Evolutionary conservation across 768 basidiomycete genomes (phyloP).

Genomic region (Coprinopsis cinerea): DNA sequence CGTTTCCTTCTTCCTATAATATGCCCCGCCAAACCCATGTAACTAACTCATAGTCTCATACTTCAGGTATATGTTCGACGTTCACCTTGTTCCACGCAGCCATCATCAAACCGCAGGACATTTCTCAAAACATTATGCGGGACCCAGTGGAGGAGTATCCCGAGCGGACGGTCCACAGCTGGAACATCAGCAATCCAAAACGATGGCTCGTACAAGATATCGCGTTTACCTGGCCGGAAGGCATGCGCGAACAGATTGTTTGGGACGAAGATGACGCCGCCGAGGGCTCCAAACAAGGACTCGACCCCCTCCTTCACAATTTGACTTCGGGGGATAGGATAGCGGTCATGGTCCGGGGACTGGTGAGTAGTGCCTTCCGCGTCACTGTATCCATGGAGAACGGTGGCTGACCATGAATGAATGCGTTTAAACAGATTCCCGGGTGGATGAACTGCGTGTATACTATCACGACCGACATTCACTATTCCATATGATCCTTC

Average conservation of each 20-base stretch:
- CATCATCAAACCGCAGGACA: conserved; percentile 17
- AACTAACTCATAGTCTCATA: too few relatives aligned
- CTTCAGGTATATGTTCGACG: conserved; percentile 3
- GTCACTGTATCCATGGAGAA: neutral
- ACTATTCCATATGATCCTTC: neutral
- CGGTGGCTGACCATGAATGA: neutral
- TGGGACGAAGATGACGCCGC: conserved; percentile 16
- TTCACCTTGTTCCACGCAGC: conserved; percentile 26
- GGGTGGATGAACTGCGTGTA: conserved; percentile 8
- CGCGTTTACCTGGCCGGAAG: conserved; percentile 15
- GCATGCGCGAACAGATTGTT: conserved; percentile 14
- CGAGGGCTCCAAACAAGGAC: neutral
- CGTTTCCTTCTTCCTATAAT: conserved; percentile 8
- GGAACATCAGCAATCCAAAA: conserved; percentile 7
- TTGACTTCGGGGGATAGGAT: conserved; percentile 4
- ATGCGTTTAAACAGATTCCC: neutral
- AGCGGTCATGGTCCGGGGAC: conserved; percentile 7
- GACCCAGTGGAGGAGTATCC: conserved; percentile 5
- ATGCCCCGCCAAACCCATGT: conserved; percentile 21
- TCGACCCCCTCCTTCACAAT: conserved; percentile 1
- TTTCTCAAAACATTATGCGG: neutral
- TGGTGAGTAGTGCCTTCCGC: neutral
- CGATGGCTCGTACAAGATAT: conserved; percentile 26
- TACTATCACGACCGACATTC: conserved; percentile 1
- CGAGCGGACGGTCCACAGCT: conserved; percentile 13